These are phyloP conservation scores for Spatholobus suberectus DNA, from an alignment of 306 rosid genomes.

Conservation along the genomic window DNA sequence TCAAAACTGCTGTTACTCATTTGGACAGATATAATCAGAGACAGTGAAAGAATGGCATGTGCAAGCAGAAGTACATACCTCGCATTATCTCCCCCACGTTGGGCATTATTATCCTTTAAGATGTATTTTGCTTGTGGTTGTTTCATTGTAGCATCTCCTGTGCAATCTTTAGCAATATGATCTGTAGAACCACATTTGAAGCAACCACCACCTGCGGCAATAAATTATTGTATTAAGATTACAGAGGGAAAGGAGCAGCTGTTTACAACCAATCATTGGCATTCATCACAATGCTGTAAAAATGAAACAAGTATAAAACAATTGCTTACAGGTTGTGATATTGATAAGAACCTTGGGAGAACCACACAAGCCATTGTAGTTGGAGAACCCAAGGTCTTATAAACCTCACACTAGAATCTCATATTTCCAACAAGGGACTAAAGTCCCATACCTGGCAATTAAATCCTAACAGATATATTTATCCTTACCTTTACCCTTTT, in stretches of 20 bases:
- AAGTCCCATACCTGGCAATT: neutral
- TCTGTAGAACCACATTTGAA: slow-evolving; percentile 92
- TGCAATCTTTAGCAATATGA: slow-evolving; percentile 90
- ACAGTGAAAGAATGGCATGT: neutral
- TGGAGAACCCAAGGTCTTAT: neutral
- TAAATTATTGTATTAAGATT: slow-evolving; percentile 7
- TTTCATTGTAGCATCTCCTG: slow-evolving; percentile 53
- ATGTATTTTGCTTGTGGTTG: slow-evolving; percentile 60
- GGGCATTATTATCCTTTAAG: slow-evolving; percentile 72
- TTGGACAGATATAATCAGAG: slow-evolving; percentile 20
- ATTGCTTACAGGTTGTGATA: neutral
- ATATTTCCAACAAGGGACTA: neutral
- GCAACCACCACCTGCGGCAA: slow-evolving; percentile 76
- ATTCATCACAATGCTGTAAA: slow-evolving; percentile 4
- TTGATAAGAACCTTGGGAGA: neutral
- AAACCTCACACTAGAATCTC: neutral
- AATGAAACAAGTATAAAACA: neutral
- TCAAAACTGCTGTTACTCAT: slow-evolving; percentile 13
- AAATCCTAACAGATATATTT: neutral
- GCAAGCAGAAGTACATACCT: slow-evolving; percentile 59
- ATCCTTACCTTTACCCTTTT: slow-evolving; percentile 67
- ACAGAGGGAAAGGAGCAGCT: neutral
- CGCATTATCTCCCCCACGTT: slow-evolving; percentile 73
- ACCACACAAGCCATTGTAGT: neutral
- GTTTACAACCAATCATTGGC: slow-evolving; percentile 24